Evolutionary conservation across 2,329 filamentous ascomycete species (phyloP), one percentile per base, ranked within the genome.

Genomic region (Rutstroemia sp.): DNA sequence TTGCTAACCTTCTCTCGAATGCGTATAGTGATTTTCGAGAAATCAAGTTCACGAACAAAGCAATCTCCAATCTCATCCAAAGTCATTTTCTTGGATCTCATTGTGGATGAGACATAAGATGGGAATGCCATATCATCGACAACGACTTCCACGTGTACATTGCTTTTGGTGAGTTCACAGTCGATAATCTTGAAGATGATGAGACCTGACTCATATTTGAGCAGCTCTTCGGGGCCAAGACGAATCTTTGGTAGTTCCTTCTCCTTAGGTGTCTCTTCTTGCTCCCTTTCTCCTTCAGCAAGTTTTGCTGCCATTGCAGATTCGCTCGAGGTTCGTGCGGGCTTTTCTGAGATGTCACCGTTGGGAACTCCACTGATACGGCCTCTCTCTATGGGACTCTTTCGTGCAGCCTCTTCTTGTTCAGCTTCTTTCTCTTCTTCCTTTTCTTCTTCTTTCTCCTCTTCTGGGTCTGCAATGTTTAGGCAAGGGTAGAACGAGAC

Each of bases 121-220:
- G 94, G 87, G 74, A 94, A 97, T 34, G 89, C 82, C 81, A 94
- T 91, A 69, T 99, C 94, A 70, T 99, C 94, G 70, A 97, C 94
- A 61, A 92, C 77, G 7, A 99, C 82, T 46, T 99, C 91, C 21
- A 99, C 76, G 60, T 89, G 86, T 30, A 84, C 86, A 63, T 92
- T 82, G 52, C 78, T 82, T 61, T 88, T 83, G 0, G 89, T 81
- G 68, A 99, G 80, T 55, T 96, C 87, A 23, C 87, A 91, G 60
- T 97, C 92, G 69, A 96, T 83, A 57, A 99, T 82, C 69, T 92
- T 92, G 80, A 99, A 97, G 55, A 99, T 88, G 61, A 99, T 78
- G 56, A 99, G 80, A 61, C 94, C 94, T 56, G 89, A 94, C 74
- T 97, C 91, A 69, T 96, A 87, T 68, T 88, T 84, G 64, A 87